Base-by-base conservation (phyloP, 2,329 filamentous ascomycete species). In the Penicillium sp. region DNA sequence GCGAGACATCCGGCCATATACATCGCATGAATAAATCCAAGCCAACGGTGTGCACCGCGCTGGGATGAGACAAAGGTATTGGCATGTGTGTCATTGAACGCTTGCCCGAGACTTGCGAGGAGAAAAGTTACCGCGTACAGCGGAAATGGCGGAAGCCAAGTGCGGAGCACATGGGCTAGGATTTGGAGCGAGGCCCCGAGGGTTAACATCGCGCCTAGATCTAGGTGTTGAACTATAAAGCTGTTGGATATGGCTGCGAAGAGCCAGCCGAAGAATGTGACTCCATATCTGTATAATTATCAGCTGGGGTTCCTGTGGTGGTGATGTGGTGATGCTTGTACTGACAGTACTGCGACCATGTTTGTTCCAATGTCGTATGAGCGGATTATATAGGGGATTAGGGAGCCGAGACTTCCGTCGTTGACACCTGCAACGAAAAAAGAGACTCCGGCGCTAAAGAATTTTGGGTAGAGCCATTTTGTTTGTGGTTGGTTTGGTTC, bases 391-490 rank as follows among this genome's bases (percentile, higher is more conserved):
- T 88, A 87, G 0, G 86, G 87, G 1, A 88, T 81, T 14, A 89
- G 62, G 1, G 86, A 80, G 2, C 87, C 87, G 1, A 88, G 74
- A 58, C 82, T 86, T 31, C 86, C 86, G 67, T 89, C 87, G 55
- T 88, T 89, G 48, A 84, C 77, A 0, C 87, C 86, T 0, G 86
- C 85, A 29, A 86, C 84, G 65, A 89, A 87, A 74, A 88, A 89
- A 0, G 84, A 85, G 60, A 87, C 82, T 0, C 81, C 82, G 2
- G 83, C 80, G 44, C 82, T 83, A 37, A 81, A 53, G 2, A 88
- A 70, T 66, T 85, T 86, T 35, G 83, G 54, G 23, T 62, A 61
- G 4, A 59, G 42, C 62, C 62, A 61, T 62, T 64, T 64, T 46
- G 45, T 11, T 23, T 49, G 50, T 19, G 35, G 31, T 54, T 9